These are phyloP conservation scores for Talaromyces trachyspermus DNA, from an alignment of 495 filamentous ascomycete species.

Conservation along the genomic window DNA sequence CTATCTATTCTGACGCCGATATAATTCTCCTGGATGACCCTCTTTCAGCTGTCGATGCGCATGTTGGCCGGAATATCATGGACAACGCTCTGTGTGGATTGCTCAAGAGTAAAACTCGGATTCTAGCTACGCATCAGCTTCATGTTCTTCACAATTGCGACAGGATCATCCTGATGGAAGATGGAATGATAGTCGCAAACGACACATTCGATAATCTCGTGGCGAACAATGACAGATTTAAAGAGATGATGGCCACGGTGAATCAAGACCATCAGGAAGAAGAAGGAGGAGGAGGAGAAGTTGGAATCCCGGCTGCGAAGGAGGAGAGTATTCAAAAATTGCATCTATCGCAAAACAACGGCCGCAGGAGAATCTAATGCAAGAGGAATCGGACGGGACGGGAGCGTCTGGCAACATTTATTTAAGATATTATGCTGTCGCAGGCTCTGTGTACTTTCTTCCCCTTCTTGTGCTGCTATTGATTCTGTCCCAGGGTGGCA, in stretches of 20 bases:
- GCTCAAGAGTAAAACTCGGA: conserved; percentile 6
- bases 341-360: conserved; percentile 50
- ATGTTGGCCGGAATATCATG: conserved; percentile 24
- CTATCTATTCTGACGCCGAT: conserved; percentile 44
- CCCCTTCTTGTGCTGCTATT: conserved; percentile 59
- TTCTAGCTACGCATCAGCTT: conserved; percentile 18
- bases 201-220: conserved; percentile 16
- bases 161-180: conserved; percentile 17
- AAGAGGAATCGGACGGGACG: conserved; percentile 78
- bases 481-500: conserved; percentile 65
- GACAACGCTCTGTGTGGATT: conserved; percentile 14
- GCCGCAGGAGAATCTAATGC: conserved; percentile 62
- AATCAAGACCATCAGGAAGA: conserved; percentile 8
- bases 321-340: not conserved
- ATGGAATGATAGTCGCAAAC: conserved; percentile 22
- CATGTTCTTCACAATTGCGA: conserved; percentile 14
- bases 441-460: conserved; percentile 63
- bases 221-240: conserved; percentile 10
- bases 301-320: not conserved
- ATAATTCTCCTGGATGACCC: conserved; percentile 45
- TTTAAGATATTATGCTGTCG: conserved; percentile 68
- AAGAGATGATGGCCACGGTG: conserved; percentile 10
- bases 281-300: not conserved
- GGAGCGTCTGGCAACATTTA: conserved; percentile 81
- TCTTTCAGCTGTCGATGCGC: conserved; percentile 44